These are phyloP conservation scores for Biancaea sappan DNA, from an alignment of 306 rosid genomes.

Conservation along the genomic window DNA sequence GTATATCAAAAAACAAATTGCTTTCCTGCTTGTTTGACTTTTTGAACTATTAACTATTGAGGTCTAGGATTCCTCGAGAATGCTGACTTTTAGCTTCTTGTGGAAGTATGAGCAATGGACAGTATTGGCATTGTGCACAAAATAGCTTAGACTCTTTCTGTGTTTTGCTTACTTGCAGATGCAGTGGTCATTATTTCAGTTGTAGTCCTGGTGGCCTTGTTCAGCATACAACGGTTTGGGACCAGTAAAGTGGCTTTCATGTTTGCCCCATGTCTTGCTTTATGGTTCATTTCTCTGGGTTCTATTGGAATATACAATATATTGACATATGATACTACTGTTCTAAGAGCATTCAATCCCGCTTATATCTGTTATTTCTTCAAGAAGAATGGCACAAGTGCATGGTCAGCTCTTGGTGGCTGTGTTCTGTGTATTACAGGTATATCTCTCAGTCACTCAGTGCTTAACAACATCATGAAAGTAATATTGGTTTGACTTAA, in stretches of 20 bases:
- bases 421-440: conserved; percentile 98
- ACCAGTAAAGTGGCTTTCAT: conserved; percentile 87
- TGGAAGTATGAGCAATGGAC: conserved; percentile 12
- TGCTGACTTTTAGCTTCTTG: conserved; percentile 8
- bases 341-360: conserved; percentile 90
- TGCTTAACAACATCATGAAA: neutral
- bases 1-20: no score
- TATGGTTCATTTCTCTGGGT: conserved; percentile 93
- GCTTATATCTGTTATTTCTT: conserved; percentile 86
- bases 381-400: conserved; percentile 62
- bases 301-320: conserved; percentile 84
- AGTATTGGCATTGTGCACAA: conserved; percentile 1
- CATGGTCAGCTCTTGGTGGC: conserved; percentile 98
- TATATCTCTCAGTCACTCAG: conserved; percentile 42
- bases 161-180: conserved; percentile 54
- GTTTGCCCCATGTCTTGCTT: conserved; percentile 84
- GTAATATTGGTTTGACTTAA: neutral
- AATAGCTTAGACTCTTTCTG: conserved; percentile 26
- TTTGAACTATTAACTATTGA: neutral
- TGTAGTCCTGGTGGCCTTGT: conserved; percentile 65
- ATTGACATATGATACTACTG: conserved; percentile 58
- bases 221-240: conserved; percentile 89
- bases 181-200: conserved; percentile 71
- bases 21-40: neutral
- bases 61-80: conserved; percentile 9